These are phyloP conservation scores for Hericium coralloides DNA, from an alignment of 768 basidiomycete species.

Conservation along the genomic window DNA sequence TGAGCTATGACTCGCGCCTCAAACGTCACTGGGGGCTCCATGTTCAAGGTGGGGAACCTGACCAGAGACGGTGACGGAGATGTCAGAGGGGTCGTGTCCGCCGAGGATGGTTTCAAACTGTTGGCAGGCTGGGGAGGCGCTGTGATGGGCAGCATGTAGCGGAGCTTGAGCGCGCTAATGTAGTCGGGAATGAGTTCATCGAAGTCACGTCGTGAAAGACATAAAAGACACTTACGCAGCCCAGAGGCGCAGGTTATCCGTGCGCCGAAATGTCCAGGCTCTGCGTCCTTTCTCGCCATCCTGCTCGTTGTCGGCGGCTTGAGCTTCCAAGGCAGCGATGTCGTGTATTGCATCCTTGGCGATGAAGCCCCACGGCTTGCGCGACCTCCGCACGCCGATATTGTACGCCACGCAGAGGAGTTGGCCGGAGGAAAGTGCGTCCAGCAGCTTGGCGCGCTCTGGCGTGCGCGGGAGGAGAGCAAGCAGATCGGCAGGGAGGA, in stretches of 20 bases:
- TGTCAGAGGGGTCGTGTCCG: constrained; percentile 6
- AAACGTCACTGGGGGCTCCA: constrained; percentile 48
- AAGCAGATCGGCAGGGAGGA: constrained; percentile 51
- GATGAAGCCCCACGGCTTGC: constrained; percentile 85
- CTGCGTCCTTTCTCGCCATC: constrained; percentile 36
- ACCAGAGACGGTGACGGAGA: constrained; percentile 24
- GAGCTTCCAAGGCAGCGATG: constrained; percentile 55
- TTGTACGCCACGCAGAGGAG: constrained; percentile 79
- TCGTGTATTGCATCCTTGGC: constrained; percentile 72
- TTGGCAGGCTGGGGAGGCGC: constrained; percentile 34
- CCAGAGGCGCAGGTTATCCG: constrained; percentile 81
- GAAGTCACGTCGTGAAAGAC: neutral
- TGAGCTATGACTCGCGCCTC: constrained; percentile 68
- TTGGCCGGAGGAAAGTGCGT: constrained; percentile 64
- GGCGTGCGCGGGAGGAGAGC: constrained; percentile 25
- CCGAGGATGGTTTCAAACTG: constrained; percentile 16
- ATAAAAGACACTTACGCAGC: constrained; percentile 51
- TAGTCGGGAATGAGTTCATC: neutral
- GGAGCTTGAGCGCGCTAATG: constrained; percentile 67
- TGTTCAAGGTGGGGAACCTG: constrained; percentile 27
- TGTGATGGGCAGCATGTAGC: constrained; percentile 68
- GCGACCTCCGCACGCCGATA: constrained; percentile 66
- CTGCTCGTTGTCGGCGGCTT: constrained; percentile 23
- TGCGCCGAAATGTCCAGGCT: constrained; percentile 79
- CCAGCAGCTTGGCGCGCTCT: constrained; percentile 35